phyloP scores from a whole-genome alignment of 2,329 filamentous ascomycete genomes.

The Pezicula rhizophila region DNA sequence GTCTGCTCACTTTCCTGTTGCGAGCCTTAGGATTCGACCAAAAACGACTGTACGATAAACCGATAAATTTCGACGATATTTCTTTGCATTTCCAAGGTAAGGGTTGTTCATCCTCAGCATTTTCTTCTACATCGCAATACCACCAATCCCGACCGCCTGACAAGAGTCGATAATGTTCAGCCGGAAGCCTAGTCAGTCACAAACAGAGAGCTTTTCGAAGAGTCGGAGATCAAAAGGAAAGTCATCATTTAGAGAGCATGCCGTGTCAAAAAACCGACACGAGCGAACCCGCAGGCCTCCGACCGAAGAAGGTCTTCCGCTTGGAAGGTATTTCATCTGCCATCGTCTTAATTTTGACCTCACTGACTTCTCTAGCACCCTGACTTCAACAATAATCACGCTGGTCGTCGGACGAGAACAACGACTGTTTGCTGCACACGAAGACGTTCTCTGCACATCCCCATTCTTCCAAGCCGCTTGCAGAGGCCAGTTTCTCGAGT shows the following conservation, averaged over 20 bases:
- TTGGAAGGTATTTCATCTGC: conserved; percentile 16
- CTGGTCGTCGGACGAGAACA: conserved; percentile 75
- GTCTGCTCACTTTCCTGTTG: not conserved
- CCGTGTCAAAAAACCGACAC: conserved; percentile 27
- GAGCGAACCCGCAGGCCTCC: conserved; percentile 22
- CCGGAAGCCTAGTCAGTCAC: conserved; percentile 15
- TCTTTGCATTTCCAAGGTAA: not conserved
- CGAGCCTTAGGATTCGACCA: not conserved
- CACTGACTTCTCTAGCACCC: conserved; percentile 34
- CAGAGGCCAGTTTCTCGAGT: conserved; percentile 56
- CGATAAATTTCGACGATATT: not conserved
- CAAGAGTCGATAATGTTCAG: conserved; percentile 10
- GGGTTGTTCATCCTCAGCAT: not conserved
- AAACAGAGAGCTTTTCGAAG: conserved; percentile 26
- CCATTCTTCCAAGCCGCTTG: conserved; percentile 70
- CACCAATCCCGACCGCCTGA: not conserved
- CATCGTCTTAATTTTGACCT: conserved; percentile 4
- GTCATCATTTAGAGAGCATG: conserved; percentile 29
- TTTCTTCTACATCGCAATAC: not conserved
- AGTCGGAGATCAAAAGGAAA: conserved; percentile 21
- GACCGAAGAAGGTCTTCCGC: conserved; percentile 18
- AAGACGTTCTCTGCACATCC: conserved; percentile 73
- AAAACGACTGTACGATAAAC: not conserved
- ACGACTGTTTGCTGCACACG: conserved; percentile 85
- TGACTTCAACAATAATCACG: conserved; percentile 68